Conservation (phyloP, 768 basidiomycete species). For the Leccinum barrowsii region DNA sequence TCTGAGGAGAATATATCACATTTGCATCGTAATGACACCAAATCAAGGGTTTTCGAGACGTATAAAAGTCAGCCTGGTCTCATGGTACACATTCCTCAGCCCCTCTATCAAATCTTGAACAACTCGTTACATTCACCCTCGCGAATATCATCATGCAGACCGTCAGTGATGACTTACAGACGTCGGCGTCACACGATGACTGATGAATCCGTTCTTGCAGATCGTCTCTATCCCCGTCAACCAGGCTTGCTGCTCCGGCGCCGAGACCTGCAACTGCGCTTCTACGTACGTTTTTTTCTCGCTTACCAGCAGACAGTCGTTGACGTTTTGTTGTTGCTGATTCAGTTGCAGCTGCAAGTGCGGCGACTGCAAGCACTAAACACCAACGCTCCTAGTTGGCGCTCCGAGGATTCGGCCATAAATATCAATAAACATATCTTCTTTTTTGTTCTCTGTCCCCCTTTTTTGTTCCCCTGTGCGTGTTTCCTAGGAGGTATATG, state of each 20-base stretch:
- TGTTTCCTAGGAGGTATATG: no score
- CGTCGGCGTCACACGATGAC: not conserved
- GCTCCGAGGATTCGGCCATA: not conserved
- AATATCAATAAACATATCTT: not conserved
- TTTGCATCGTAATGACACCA: not conserved
- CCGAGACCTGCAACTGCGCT: constrained; percentile 11
- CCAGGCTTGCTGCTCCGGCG: constrained; percentile 18
- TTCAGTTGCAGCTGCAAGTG: constrained; percentile 20
- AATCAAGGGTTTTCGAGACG: not conserved
- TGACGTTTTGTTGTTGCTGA: not conserved
- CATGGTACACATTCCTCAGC: not conserved
- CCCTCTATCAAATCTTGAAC: not conserved
- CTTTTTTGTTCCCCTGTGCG: not conserved
- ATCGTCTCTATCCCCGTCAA: constrained; percentile 7
- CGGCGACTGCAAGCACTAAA: constrained; percentile 20
- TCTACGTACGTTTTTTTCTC: constrained; percentile 3
- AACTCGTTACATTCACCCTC: not conserved
- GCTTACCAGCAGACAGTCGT: no score
- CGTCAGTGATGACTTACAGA: constrained; percentile 3
- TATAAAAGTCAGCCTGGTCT: constrained; percentile 4
- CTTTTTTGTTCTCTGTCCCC: not conserved
- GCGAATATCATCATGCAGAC: constrained; percentile 16
- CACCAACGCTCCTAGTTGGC: not conserved
- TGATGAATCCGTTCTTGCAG: not conserved
- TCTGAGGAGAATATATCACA: not conserved